Evolutionary conservation across 192 early-diverging fungal genomes (phyloP).

Genomic region (Linnemannia exigua): DNA sequence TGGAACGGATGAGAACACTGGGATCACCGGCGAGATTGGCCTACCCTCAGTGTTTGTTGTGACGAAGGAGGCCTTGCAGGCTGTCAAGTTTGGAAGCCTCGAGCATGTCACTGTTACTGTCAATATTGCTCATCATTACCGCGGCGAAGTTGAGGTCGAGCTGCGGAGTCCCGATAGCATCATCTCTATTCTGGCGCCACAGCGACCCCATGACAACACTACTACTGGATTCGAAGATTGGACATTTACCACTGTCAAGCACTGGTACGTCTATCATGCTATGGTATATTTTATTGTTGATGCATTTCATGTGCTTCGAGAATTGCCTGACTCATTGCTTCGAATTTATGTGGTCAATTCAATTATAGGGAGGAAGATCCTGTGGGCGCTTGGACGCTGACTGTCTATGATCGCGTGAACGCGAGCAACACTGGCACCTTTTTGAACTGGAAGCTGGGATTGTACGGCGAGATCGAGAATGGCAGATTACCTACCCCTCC

Average conservation of each 20-base stretch:
- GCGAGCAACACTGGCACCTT: constrained; percentile 67
- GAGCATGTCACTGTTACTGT: constrained; percentile 93
- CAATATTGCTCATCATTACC: constrained; percentile 76
- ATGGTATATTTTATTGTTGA: not conserved
- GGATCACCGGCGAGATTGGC: constrained; percentile 19
- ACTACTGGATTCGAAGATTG: constrained; percentile 81
- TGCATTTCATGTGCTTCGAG: not conserved
- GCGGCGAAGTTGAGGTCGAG: constrained; percentile 86
- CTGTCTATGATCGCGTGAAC: constrained; percentile 71
- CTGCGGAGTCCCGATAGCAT: constrained; percentile 78
- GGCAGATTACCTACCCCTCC: constrained; percentile 10
- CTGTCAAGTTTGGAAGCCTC: constrained; percentile 68
- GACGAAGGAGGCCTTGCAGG: constrained; percentile 67
- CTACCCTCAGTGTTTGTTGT: constrained; percentile 60
- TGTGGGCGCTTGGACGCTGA: constrained; percentile 82
- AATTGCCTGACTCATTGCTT: not conserved
- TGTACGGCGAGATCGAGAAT: constrained; percentile 43
- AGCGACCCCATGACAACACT: constrained; percentile 72
- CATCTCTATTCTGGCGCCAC: constrained; percentile 74
- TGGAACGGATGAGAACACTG: constrained; percentile 33
- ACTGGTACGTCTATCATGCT: constrained; percentile 71
- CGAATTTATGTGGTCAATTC: not conserved
- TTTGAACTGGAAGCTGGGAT: constrained; percentile 72
- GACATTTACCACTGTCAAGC: constrained; percentile 94
- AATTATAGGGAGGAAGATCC: constrained; percentile 78